These are phyloP conservation scores for Geotrichum aggregatum DNA, from an alignment of 1,139 yeast genomes.

Conservation along the genomic window DNA sequence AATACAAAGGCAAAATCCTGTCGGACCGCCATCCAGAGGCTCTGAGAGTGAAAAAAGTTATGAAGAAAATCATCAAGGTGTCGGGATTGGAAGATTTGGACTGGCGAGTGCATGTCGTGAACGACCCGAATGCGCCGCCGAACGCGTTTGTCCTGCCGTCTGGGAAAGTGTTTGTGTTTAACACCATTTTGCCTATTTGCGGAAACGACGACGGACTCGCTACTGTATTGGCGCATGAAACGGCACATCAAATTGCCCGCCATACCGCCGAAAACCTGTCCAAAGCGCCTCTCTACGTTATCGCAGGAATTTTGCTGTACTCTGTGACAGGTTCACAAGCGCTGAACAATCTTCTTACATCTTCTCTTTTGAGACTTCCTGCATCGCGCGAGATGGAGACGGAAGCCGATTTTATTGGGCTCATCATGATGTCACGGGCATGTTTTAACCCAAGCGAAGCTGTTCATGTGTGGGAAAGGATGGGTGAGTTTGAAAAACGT, in stretches of 20 bases:
- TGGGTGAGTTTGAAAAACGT: conserved; percentile 56
- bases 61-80: conserved; percentile 54
- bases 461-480: conserved; percentile 73
- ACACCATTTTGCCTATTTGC: conserved; percentile 74
- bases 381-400: conserved; percentile 90
- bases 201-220: conserved; percentile 86
- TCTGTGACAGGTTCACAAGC: conserved; percentile 46
- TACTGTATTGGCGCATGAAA: conserved; percentile 86
- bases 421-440: conserved; percentile 84
- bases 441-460: conserved; percentile 79
- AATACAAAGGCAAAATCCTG: conserved; percentile 36
- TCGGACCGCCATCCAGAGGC: conserved; percentile 46
- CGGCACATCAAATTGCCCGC: conserved; percentile 89
- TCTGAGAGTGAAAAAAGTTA: conserved; percentile 53
- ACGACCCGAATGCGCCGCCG: conserved; percentile 69
- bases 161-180: conserved; percentile 88
- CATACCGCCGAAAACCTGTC: conserved; percentile 78
- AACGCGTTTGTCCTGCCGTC: conserved; percentile 95
- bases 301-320: conserved; percentile 50
- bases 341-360: conserved; percentile 48
- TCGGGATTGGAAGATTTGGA: conserved; percentile 43
- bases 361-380: conserved; percentile 66
- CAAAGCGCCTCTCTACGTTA: conserved; percentile 45
- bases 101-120: conserved; percentile 82
- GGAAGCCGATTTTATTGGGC: conserved; percentile 92